Evolutionary conservation across 2,329 filamentous ascomycete species (phyloP), one percentile per base, ranked within the genome.

Genomic region (Epichloe baconii): DNA sequence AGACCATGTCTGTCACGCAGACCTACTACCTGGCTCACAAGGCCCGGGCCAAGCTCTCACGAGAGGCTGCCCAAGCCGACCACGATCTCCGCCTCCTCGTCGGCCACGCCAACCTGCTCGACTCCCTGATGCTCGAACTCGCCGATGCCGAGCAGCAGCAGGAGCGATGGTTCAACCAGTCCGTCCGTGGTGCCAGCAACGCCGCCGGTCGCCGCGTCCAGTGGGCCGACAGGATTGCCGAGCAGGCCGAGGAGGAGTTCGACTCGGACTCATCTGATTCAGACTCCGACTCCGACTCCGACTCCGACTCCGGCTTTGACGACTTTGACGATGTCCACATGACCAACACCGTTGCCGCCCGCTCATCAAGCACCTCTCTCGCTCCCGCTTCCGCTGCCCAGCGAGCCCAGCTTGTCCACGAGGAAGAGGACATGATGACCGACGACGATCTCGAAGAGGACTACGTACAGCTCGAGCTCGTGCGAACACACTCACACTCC

Each of bases 21-120:
- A 97, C 91, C 55, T 98, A 97, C 85, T 95, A 88, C 76, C 85
- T 97, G 63, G 93, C 93, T 67, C 90, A 95, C 78, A 91, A 90
- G 71, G 93, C 93, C 66, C 83, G 93, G 69, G 85, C 84, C 62
- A 98, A 98, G 88, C 89, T 98, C 65, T 89, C 89, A 58, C 80
- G 79, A 57, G 91, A 97, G 75, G 93, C 93, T 74, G 82, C 83
- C 70, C 85, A 85, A 64, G 77, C 88, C 62, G 91, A 97, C 67
- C 93, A 97, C 78, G 83, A 97, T 76, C 86, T 98, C 57, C 84
- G 91, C 66, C 82, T 94, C 44, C 85, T 98, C 54, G 93, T 98
- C 62, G 93, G 91, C 63, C 93, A 98, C 72, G 93, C 93, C 75
- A 98, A 97, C 78, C 85, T 97, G 46, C 87, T 98, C 68, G 93